phyloP scores from a whole-genome alignment of 1,284 basidiomycete genomes.

The Ganoderma meredithae region DNA sequence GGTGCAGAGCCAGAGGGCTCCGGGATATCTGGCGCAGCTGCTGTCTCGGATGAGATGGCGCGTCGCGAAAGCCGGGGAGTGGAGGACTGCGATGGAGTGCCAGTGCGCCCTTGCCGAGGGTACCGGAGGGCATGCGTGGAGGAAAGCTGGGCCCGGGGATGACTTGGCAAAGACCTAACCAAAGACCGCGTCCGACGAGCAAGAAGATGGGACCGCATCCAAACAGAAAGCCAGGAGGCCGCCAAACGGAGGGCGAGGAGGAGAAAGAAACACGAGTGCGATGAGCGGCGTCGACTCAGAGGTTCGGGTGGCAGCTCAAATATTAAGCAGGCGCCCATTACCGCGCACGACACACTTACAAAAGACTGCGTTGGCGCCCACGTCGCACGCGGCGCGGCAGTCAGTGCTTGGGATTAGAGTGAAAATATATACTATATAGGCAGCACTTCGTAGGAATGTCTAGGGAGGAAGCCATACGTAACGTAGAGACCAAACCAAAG shows the following conservation, averaged over 20 bases:
- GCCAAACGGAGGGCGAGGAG: slow-evolving; percentile 21
- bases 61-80: slow-evolving; percentile 45
- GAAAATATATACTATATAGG: slow-evolving; percentile 24
- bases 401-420: slow-evolving; percentile 19
- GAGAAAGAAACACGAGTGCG: slow-evolving; percentile 14
- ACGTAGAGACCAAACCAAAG: slow-evolving; percentile 21
- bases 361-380: not conserved
- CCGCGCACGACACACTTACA: no score
- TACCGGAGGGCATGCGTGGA: slow-evolving; percentile 46
- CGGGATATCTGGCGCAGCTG: slow-evolving; percentile 25
- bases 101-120: slow-evolving; percentile 43
- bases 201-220: slow-evolving; percentile 64
- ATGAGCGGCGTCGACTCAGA: slow-evolving; percentile 10
- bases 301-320: slow-evolving; percentile 13
- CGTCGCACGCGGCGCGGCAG: not conserved
- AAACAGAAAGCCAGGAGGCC: slow-evolving; percentile 40
- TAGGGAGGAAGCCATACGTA: slow-evolving; percentile 27
- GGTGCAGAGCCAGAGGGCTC: slow-evolving; percentile 36
- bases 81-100: slow-evolving; percentile 31
- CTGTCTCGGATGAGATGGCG: slow-evolving; percentile 39
- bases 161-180: slow-evolving; percentile 47
- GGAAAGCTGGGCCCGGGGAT: slow-evolving; percentile 44
- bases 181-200: slow-evolving; percentile 59
- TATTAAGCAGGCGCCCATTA: slow-evolving; percentile 22
- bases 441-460: slow-evolving; percentile 26